Base-by-base conservation (phyloP, 352 stramenopile species). In the Peronospora tabacina region DNA sequence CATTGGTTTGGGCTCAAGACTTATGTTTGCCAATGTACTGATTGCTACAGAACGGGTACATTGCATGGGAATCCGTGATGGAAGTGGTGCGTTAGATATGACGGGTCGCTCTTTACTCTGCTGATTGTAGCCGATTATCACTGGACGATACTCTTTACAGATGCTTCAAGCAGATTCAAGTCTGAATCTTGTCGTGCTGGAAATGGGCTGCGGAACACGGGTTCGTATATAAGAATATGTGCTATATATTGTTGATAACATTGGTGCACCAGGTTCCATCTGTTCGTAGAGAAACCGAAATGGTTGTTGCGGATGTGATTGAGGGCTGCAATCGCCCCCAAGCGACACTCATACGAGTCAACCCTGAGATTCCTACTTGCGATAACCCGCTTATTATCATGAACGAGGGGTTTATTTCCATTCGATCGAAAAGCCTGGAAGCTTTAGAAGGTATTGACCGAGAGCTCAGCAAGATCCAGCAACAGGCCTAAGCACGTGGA, bases 171-270 rank as follows among this genome's bases (percentile, higher is more conserved):
- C 85, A 7, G 54, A 90, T 43, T 64, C 75, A 12, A 60, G 55
- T 1, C 46, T 85, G 16, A 73, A 69, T 10, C 58, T 93, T 3
- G 79, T 90, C 6, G 75, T 93, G 16, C 64, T 93, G 15, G 82
- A 93, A 46, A 93, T 93, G 19, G 82, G 82, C 32, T 93, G 82
- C 41, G 82, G 82, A 45, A 83, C 67, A 17, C 63, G 75, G 47
- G 78, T 89, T 67, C 38, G 66, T 53, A 20, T n/a, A 1, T 12
- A 45, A 35, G 13, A 22, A 35, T n/a, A 20, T 7, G 20, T 35
- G 12, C 33, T 38, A 26, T 9, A 26, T 9, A 35, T 3, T 8
- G 42, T 28, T 38, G 26, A 19, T 30, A 28, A 2, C 20, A 43
- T 53, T 15, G 22, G 17, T 47, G 11, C 38, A 8, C 13, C 55